These are phyloP conservation scores for Diaporthe sp. DNA, from an alignment of 2,329 filamentous ascomycete genomes.

Conservation along the genomic window DNA sequence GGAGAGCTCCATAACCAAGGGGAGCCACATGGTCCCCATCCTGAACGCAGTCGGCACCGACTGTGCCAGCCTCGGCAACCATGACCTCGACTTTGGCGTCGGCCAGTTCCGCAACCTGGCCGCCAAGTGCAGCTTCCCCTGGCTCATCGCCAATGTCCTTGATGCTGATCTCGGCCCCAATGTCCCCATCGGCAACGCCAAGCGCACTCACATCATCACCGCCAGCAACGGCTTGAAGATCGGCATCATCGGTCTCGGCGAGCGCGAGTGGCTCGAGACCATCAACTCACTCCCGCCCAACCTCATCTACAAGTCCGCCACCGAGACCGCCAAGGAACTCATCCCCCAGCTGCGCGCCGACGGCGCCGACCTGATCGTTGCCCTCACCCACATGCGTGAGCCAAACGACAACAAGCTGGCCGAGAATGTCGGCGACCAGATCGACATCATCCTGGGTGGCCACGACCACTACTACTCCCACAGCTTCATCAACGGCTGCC, in stretches of 20 bases:
- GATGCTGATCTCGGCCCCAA: conserved; percentile 84
- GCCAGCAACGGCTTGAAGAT: conserved; percentile 88
- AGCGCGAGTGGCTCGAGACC: conserved; percentile 90
- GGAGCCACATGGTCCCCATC: conserved; percentile 88
- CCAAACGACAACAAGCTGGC: conserved; percentile 92
- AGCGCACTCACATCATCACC: conserved; percentile 82
- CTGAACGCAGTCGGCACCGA: conserved; percentile 84
- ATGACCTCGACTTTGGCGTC: conserved; percentile 93
- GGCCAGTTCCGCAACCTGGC: conserved; percentile 82
- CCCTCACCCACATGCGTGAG: conserved; percentile 87
- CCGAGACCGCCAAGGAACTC: conserved; percentile 80
- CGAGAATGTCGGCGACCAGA: conserved; percentile 76
- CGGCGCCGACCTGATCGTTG: conserved; percentile 86
- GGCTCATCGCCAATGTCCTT: conserved; percentile 89
- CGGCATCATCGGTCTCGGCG: conserved; percentile 86
- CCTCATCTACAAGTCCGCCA: conserved; percentile 85
- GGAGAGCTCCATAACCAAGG: conserved; percentile 91
- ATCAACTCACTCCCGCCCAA: conserved; percentile 89
- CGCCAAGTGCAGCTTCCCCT: conserved; percentile 84
- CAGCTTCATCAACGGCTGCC: conserved; percentile 80
- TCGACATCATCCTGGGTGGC: conserved; percentile 89
- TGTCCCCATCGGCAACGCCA: conserved; percentile 81
- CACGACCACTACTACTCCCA: conserved; percentile 93
- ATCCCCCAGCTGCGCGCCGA: conserved; percentile 79
- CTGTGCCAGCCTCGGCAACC: conserved; percentile 89